Percentiles rank a stretch among this genome's conserved stretches.
These are phyloP conservation scores for Suillus paluster DNA, from an alignment of 768 basidiomycete genomes.

Conservation along the genomic window DNA sequence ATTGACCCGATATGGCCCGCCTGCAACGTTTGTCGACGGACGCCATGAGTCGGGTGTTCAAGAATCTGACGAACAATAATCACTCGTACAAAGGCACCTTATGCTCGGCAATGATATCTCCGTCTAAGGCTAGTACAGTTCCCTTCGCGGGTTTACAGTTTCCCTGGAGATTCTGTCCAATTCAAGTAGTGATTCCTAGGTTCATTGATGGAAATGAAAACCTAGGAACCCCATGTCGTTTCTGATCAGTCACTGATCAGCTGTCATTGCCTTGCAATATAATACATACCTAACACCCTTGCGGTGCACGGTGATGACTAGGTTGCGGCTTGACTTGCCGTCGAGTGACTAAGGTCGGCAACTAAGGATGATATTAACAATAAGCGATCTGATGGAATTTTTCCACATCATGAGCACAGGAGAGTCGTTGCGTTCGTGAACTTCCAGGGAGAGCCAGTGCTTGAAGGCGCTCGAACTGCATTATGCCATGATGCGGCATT, in stretches of 20 bases:
- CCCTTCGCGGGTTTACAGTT: background rate
- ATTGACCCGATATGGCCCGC: no score
- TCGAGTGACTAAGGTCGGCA: background rate
- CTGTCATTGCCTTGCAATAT: background rate
- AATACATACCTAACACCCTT: background rate
- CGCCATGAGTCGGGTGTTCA: no score
- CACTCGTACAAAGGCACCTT: background rate
- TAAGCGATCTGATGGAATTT: constrained; percentile 1
- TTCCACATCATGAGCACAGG: background rate
- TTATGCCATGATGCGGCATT: no score
- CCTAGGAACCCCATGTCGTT: constrained; percentile 5
- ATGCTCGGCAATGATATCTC: background rate
- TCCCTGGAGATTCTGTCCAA: background rate
- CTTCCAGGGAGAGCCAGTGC: background rate
- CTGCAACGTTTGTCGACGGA: no score
- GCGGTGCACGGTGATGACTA: background rate
- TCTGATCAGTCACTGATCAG: background rate
- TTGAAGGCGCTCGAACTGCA: no score
- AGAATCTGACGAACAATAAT: background rate
- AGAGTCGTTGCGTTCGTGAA: background rate
- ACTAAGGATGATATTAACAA: background rate
- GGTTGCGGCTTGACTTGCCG: no score
- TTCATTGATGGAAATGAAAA: constrained; percentile 5
- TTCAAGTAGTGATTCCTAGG: constrained; percentile 8
- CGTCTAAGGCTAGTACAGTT: background rate